Evolutionary conservation across 305 asterid genomes (phyloP).

Genomic region (Solanum chacoense): DNA sequence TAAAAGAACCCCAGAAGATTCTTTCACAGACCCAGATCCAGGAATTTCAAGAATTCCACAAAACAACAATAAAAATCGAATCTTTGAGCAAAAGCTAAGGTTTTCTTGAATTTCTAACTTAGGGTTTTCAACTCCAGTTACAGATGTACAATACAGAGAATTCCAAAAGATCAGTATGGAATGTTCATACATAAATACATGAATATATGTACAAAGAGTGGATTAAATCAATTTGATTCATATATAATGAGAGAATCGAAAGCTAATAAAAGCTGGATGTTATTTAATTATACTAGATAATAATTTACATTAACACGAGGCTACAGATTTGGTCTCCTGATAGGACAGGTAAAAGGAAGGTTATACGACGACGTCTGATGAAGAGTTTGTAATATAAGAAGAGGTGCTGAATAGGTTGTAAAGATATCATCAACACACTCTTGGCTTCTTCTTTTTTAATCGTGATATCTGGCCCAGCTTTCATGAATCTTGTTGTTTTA

Average conservation of each 20-base stretch:
- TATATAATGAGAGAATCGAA: neutral
- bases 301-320: neutral
- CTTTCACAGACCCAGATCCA: conserved; percentile 3
- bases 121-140: neutral
- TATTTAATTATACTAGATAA: neutral
- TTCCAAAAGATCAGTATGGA: neutral
- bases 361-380: neutral
- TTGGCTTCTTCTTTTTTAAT: no score
- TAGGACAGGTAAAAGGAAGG: neutral
- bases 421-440: neutral
- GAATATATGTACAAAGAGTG: neutral
- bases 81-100: neutral
- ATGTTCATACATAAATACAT: neutral
- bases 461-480: no score
- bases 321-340: neutral
- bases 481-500: no score
- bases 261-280: neutral
- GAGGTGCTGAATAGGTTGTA: neutral
- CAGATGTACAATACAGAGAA: neutral
- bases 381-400: neutral
- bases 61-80: neutral
- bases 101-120: neutral
- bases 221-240: neutral
- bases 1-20: neutral
- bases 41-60: neutral